phyloP scores from a whole-genome alignment of 202 grass and related monocot species.

The Elaeis oleifera region DNA sequence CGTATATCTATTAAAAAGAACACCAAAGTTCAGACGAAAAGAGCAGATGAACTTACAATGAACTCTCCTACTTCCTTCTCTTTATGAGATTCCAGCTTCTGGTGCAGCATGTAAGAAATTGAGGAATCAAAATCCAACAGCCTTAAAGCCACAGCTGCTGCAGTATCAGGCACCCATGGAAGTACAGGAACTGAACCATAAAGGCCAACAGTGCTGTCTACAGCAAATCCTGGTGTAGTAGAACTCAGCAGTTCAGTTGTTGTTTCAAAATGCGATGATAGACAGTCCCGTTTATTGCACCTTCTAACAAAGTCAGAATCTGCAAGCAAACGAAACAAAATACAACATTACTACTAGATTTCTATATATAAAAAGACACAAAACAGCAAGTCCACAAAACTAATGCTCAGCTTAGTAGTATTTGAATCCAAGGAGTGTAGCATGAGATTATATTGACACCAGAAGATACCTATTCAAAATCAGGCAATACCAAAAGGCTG shows the following conservation, averaged over 20 bases:
- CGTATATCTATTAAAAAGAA: background rate
- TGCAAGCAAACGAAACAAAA: conserved; percentile 19
- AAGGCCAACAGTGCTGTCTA: conserved; percentile 22
- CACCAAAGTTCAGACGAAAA: conserved; percentile 13
- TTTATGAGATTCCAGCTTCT: conserved; percentile 46
- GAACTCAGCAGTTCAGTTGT: conserved; percentile 66
- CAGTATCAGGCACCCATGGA: conserved; percentile 74
- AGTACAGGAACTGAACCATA: conserved; percentile 50
- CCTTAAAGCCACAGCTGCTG: conserved; percentile 67
- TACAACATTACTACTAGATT: no score
- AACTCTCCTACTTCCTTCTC: conserved; percentile 48
- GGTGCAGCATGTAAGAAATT: conserved; percentile 45
- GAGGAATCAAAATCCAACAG: conserved; percentile 66
- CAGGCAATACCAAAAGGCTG: no score
- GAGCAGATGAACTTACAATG: conserved; percentile 45
- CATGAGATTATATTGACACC: no score
- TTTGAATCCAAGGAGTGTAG: no score
- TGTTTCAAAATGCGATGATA: conserved; percentile 67
- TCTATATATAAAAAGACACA: no score
- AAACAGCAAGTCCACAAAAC: no score
- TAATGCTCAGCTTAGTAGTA: no score
- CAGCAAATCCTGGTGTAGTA: conserved; percentile 18
- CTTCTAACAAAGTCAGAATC: conserved; percentile 71
- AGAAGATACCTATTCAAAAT: no score
- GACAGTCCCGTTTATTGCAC: conserved; percentile 56